Conservation (phyloP, 2,329 filamentous ascomycete species). For the Hypoxylon sp. region DNA sequence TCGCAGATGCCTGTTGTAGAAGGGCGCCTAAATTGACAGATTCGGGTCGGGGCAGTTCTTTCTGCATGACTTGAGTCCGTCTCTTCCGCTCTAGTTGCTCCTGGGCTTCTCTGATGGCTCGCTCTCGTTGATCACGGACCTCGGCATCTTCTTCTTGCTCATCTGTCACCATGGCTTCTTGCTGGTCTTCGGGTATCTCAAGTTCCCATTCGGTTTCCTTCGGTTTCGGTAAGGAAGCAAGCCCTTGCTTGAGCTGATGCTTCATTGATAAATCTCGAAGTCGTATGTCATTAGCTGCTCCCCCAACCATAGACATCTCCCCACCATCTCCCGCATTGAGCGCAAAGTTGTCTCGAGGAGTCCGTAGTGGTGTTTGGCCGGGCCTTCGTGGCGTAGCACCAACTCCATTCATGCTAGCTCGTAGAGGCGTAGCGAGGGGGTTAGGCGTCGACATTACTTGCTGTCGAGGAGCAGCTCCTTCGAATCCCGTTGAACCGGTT, state of each 20-base stretch:
- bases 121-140: conserved; percentile 84
- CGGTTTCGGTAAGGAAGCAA: conserved; percentile 90
- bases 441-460: conserved; percentile 93
- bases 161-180: conserved; percentile 67
- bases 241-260: conserved; percentile 76
- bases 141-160: conserved; percentile 75
- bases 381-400: conserved; percentile 78
- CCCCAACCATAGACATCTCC: conserved; percentile 76
- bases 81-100: conserved; percentile 85
- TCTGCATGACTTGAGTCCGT: conserved; percentile 93
- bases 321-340: conserved; percentile 81
- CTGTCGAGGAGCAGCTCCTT: conserved; percentile 84
- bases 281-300: conserved; percentile 83
- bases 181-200: conserved; percentile 87
- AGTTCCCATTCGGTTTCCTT: conserved; percentile 96
- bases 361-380: conserved; percentile 87
- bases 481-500: conserved; percentile 86
- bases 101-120: conserved; percentile 77
- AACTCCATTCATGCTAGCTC: conserved; percentile 72
- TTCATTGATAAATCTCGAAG: conserved; percentile 78
- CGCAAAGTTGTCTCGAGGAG: conserved; percentile 88
- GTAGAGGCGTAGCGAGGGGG: conserved; percentile 90
- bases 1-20: conserved; percentile 72
- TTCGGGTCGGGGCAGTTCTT: conserved; percentile 81
- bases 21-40: conserved; percentile 79